phyloP scores from a whole-genome alignment of 1,284 basidiomycete genomes.

The Ganoderma boninense region DNA sequence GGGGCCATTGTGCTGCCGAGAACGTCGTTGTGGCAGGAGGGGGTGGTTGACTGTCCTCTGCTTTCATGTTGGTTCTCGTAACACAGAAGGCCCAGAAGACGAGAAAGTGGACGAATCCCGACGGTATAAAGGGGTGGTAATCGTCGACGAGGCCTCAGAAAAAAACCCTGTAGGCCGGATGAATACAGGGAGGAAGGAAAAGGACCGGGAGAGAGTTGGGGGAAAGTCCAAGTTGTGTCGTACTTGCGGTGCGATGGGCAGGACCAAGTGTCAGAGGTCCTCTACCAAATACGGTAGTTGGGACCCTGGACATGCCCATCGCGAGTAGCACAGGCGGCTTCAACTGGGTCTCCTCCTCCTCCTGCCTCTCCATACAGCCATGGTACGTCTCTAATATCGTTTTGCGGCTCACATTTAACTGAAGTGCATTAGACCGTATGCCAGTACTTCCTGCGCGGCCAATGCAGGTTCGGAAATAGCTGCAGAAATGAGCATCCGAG shows the following conservation, averaged over 20 bases:
- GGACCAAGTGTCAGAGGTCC: neutral
- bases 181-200: neutral
- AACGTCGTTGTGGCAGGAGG: constrained; percentile 39
- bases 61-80: constrained; percentile 17
- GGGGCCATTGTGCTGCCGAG: constrained; percentile 50
- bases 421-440: constrained; percentile 53
- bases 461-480: constrained; percentile 71
- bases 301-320: neutral
- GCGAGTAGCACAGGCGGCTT: neutral
- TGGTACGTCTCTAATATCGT: constrained; percentile 15
- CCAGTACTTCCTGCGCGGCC: constrained; percentile 70
- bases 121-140: neutral
- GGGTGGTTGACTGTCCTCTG: constrained; percentile 25
- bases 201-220: neutral
- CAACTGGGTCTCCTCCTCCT: neutral
- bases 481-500: constrained; percentile 77
- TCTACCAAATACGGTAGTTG: neutral
- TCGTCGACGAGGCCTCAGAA: neutral
- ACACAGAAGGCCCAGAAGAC: too few relatives aligned
- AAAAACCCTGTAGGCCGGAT: neutral
- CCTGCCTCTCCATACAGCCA: neutral
- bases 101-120: neutral
- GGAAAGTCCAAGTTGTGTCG: neutral
- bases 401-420: neutral
- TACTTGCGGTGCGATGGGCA: neutral